Evolutionary conservation across 306 rosid genomes (phyloP).

Genomic region (Lagenaria siceraria): DNA sequence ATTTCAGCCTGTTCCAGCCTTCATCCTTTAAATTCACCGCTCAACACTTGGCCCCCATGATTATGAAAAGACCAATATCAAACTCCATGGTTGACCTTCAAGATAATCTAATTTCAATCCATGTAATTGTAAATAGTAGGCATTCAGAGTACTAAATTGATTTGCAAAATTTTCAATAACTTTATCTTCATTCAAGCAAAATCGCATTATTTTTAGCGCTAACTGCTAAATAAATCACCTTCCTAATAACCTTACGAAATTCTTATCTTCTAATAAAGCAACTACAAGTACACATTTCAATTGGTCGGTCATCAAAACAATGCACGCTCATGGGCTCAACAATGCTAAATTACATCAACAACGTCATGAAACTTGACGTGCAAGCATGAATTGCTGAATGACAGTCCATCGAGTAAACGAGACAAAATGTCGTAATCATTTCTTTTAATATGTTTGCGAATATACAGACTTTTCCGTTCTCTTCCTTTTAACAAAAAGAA

Average conservation of each 20-base stretch:
- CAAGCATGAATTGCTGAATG: neutral
- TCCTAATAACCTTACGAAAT: neutral
- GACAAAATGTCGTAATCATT: neutral
- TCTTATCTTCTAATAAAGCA: neutral
- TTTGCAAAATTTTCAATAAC: neutral
- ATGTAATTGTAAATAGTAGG: neutral
- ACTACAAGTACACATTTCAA: neutral
- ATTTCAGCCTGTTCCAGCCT: conserved; percentile 7
- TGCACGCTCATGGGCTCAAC: neutral
- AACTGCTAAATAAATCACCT: neutral
- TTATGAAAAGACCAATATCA: neutral
- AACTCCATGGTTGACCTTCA: conserved; percentile 6
- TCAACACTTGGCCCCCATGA: neutral
- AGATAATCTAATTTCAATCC: neutral
- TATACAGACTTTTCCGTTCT: neutral
- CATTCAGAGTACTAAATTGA: neutral
- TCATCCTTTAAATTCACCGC: neutral
- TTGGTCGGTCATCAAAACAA: neutral
- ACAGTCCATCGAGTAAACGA: neutral
- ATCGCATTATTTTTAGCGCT: neutral
- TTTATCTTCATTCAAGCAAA: conserved; percentile 7
- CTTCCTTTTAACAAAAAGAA: neutral
- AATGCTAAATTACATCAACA: neutral
- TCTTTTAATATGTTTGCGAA: neutral
- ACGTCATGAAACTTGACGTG: neutral